phyloP scores from a whole-genome alignment of 257 asterid species.

The Solanum ossicruentum region DNA sequence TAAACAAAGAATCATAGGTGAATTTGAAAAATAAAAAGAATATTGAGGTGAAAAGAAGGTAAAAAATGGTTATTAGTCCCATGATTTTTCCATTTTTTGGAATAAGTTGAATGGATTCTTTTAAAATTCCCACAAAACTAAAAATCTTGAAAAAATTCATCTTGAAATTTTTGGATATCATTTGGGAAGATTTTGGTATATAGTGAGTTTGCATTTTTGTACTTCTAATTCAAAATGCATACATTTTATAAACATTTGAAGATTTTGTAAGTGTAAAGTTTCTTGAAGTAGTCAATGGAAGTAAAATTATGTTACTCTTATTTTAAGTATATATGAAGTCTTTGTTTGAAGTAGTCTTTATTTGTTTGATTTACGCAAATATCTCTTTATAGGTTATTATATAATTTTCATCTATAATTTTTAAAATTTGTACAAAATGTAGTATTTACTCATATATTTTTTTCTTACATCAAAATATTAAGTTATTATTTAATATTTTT shows the following conservation, averaged over 20 bases:
- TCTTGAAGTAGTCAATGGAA: neutral
- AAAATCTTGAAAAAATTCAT: slow-evolving; percentile 3
- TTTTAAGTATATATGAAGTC: neutral
- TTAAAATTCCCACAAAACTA: slow-evolving; percentile 12
- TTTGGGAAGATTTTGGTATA: neutral
- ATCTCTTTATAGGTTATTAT: neutral
- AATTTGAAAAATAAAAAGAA: neutral
- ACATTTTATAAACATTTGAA: neutral
- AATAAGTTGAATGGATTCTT: slow-evolving; percentile 18
- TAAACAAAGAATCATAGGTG: slow-evolving; percentile 1
- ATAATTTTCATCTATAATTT: neutral
- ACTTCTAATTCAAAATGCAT: neutral
- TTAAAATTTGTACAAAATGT: neutral
- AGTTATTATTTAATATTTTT: no score
- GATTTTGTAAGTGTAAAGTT: neutral
- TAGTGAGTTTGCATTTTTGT: neutral
- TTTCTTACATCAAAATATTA: no score
- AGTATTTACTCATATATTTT: no score
- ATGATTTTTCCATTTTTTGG: slow-evolving; percentile 29
- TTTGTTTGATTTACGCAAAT: neutral
- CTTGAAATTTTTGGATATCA: neutral
- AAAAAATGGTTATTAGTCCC: slow-evolving; percentile 1
- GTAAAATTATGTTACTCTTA: neutral
- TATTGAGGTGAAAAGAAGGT: slow-evolving; percentile 2
- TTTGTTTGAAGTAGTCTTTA: neutral